Base-by-base conservation (phyloP, 331 rosid species). In the Saraca asoca region DNA sequence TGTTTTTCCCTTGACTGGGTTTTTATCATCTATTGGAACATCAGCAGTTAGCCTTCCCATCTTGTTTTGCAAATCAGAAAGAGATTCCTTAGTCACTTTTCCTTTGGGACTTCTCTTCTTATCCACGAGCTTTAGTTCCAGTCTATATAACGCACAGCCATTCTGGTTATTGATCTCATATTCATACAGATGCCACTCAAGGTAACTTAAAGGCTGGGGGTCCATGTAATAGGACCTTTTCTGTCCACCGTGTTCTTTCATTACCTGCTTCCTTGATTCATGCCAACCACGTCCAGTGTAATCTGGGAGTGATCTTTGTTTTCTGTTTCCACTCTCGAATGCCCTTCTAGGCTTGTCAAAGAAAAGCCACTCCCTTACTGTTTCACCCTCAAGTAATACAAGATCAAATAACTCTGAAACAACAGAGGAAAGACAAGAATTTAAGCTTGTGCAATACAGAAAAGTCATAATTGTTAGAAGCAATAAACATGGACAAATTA, bases 161-260 rank as follows among this genome's bases (percentile, higher is more conserved):
- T 87, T 93, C 7, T 84, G 75, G 75, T 82, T 83, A 70, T 78
- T 79, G 74, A 89, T 80, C 84, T 87, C 91, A 18, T 92, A 92
- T 63, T 92, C 98, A 41, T 83, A 92, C 59, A 92, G 87, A 83
- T 92, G 98, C 98, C 98, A 92, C 78, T 92, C 98, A 42, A 69
- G 80, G 71, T 84, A 80, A 78, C 77, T 71, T 48, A 75, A 70
- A 20, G 98, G 98, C 66, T 92, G 98, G 1, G 98, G 98, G 59
- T 92, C 98, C 98, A 92, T 92, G 70, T 92, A 92, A 82, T 92
- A 92, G 58, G 98, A 89, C 77, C 98, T 87, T 84, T 92, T 92
- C 57, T 83, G 84, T 52, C 98, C 96, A 33, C 93, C 91, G 67
- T 72, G 79, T 78, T 89, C 98, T 79, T 82, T 89, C 96, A 92